Conservation (phyloP, 306 rosid species). For the Trichosanthes truncata region DNA sequence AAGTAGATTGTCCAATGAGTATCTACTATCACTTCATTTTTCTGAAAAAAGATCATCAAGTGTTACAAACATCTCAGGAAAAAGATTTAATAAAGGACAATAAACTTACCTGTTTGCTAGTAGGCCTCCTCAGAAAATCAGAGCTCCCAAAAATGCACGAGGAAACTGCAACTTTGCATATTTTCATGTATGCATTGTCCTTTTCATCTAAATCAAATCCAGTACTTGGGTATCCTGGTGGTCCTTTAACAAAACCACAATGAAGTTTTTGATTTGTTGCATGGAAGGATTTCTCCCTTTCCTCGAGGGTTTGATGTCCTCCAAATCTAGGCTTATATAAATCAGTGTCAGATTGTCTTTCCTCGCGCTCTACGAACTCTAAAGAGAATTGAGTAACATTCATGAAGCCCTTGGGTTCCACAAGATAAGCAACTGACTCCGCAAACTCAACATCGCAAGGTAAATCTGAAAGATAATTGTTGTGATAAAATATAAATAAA, state of each 20-base stretch:
- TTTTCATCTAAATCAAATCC: constrained; percentile 71
- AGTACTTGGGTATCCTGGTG: constrained; percentile 45
- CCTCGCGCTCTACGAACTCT: constrained; percentile 51
- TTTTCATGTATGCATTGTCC: constrained; percentile 58
- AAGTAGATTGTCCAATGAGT: not conserved
- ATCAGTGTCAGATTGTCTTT: constrained; percentile 15
- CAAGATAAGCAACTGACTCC: constrained; percentile 47
- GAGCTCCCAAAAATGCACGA: constrained; percentile 97
- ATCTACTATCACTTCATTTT: not conserved
- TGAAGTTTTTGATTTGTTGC: constrained; percentile 58
- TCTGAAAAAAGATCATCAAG: not conserved
- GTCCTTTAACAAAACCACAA: constrained; percentile 79
- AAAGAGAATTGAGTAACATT: constrained; percentile 53
- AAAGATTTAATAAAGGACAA: not conserved
- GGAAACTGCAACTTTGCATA: constrained; percentile 72
- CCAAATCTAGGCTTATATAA: constrained; percentile 63
- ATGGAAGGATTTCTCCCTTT: constrained; percentile 69
- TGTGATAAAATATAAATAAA: constrained; percentile 17
- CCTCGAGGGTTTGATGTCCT: constrained; percentile 68
- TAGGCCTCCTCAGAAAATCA: constrained; percentile 86
- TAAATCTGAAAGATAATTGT: constrained; percentile 41
- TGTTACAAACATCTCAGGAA: not conserved
- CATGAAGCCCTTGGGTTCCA: constrained; percentile 47
- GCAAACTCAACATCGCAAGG: constrained; percentile 62
- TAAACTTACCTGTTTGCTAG: constrained; percentile 55